A percentile compares a stretch with the other conserved stretches of the same genome.
These are phyloP conservation scores for Solanum bukasovii DNA, from an alignment of 257 asterid genomes.

Conservation along the genomic window DNA sequence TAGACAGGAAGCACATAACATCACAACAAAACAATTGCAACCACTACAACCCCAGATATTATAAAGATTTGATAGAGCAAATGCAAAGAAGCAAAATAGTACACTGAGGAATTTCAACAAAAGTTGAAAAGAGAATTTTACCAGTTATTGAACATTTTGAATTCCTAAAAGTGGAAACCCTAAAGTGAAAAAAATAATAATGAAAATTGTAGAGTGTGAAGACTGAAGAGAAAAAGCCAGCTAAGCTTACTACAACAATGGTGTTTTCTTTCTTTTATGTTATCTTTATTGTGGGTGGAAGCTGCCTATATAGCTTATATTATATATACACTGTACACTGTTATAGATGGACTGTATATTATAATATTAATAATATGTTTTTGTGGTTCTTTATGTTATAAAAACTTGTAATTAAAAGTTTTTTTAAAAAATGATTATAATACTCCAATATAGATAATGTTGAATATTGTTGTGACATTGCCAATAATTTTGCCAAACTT, in stretches of 20 bases:
- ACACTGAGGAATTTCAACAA: constrained; percentile 10
- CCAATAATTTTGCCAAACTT: not conserved
- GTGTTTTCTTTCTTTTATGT: constrained; percentile 9
- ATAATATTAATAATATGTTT: not conserved
- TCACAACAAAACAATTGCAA: constrained; percentile 14
- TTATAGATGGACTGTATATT: constrained; percentile 4
- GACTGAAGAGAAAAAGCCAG: not conserved
- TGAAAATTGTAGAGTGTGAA: not conserved
- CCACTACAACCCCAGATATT: constrained; percentile 21
- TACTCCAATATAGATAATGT: not conserved
- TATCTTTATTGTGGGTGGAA: constrained; percentile 31
- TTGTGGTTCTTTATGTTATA: not conserved
- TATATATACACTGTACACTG: constrained; percentile 20
- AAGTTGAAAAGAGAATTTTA: constrained; percentile 1
- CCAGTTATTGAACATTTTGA: constrained; percentile 22
- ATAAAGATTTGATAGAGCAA: constrained; percentile 7
- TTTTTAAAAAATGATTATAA: not conserved
- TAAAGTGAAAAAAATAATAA: not conserved
- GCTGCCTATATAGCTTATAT: constrained; percentile 21
- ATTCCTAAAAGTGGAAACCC: constrained; percentile 23
- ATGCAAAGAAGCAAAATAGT: constrained; percentile 11
- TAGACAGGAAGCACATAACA: constrained; percentile 1
- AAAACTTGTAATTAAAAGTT: not conserved
- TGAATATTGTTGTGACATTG: not conserved
- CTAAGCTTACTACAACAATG: constrained; percentile 9